phyloP scores from a whole-genome alignment of 805 yeast genomes.

The Schwanniomyces pseudopolymorphus region DNA sequence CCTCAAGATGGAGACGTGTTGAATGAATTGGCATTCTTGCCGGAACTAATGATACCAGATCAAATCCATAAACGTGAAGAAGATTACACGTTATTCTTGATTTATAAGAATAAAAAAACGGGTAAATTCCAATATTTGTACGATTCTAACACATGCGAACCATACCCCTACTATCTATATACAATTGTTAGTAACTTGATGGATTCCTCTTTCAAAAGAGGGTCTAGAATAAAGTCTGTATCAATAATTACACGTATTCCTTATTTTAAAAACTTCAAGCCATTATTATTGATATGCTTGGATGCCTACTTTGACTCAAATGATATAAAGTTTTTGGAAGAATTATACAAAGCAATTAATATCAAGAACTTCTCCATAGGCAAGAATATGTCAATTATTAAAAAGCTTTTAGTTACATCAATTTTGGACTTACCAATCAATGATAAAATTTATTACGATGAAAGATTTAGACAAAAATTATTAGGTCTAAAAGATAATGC shows the following conservation, averaged over 20 bases:
- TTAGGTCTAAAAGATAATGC: slow-evolving; percentile 25
- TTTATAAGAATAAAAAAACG: slow-evolving; percentile 43
- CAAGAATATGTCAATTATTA: slow-evolving; percentile 27
- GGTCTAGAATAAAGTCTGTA: slow-evolving; percentile 58
- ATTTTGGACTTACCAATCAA: slow-evolving; percentile 42
- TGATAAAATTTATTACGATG: slow-evolving; percentile 41
- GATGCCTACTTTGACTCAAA: slow-evolving; percentile 41
- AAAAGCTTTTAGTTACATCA: slow-evolving; percentile 40
- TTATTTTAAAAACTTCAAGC: slow-evolving; percentile 58
- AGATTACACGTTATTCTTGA: slow-evolving; percentile 56
- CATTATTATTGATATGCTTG: slow-evolving; percentile 53
- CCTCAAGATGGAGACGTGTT: slow-evolving; percentile 33
- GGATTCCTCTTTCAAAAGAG: slow-evolving; percentile 49
- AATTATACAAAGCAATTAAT: slow-evolving; percentile 33
- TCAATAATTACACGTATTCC: slow-evolving; percentile 55
- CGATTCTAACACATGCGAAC: slow-evolving; percentile 30
- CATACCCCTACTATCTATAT: slow-evolving; percentile 50
- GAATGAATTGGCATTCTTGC: slow-evolving; percentile 36
- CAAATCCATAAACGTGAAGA: slow-evolving; percentile 58
- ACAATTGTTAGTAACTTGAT: slow-evolving; percentile 53
- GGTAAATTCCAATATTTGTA: slow-evolving; percentile 40
- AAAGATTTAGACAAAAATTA: slow-evolving; percentile 33
- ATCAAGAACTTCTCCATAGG: slow-evolving; percentile 26
- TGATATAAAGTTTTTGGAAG: slow-evolving; percentile 18
- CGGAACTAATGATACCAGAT: slow-evolving; percentile 63